phyloP scores from a whole-genome alignment of 148 eudicot genomes.

The Camellia granthamiana region DNA sequence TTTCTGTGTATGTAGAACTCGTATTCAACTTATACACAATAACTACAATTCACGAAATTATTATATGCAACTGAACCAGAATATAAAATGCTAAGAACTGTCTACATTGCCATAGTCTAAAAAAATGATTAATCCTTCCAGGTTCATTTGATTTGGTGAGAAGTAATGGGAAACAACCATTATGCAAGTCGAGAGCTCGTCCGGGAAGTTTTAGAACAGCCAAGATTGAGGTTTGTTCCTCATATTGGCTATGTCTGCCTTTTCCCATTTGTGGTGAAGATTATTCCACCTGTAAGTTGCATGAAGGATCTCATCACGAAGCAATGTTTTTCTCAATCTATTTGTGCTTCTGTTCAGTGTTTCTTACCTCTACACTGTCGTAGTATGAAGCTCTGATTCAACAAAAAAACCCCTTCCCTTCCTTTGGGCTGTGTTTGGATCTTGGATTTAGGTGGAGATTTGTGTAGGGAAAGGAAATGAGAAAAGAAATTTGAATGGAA shows the following conservation, averaged over 20 bases:
- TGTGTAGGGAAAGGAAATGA: no score
- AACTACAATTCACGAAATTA: background rate
- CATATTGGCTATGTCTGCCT: constrained; percentile 94
- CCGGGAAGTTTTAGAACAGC: constrained; percentile 69
- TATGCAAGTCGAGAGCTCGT: constrained; percentile 68
- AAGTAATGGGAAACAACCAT: constrained; percentile 47
- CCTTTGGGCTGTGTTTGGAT: no score
- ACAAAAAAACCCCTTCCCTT: no score
- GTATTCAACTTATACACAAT: background rate
- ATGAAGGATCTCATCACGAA: background rate
- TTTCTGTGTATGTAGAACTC: no score
- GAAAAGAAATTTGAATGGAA: no score
- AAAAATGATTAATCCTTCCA: constrained; percentile 18
- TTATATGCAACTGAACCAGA: background rate
- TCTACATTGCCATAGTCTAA: background rate
- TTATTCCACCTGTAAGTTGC: constrained; percentile 87
- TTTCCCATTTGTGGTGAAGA: constrained; percentile 79
- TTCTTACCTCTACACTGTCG: background rate
- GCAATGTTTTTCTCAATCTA: background rate
- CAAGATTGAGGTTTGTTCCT: constrained; percentile 77
- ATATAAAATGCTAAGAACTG: background rate
- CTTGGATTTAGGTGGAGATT: no score
- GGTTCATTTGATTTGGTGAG: constrained; percentile 72
- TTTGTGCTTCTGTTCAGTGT: constrained; percentile 4
- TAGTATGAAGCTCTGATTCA: background rate